Evolutionary conservation across 2,329 filamentous ascomycete species (phyloP).

Genomic region (Hypoxylon sp.): DNA sequence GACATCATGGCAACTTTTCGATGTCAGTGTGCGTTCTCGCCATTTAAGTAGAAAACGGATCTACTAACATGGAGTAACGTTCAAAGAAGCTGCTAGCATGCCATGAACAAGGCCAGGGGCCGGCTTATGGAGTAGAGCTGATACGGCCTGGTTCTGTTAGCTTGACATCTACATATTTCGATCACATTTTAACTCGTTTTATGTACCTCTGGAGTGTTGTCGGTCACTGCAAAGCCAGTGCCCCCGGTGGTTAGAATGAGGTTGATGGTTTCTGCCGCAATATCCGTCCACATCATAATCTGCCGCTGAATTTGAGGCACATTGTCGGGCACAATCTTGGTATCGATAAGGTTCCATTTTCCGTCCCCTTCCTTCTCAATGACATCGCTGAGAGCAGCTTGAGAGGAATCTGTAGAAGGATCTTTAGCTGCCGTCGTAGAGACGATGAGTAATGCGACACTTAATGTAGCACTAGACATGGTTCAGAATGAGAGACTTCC

Average conservation of each 20-base stretch:
- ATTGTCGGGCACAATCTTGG: constrained; percentile 85
- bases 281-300: constrained; percentile 81
- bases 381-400: constrained; percentile 75
- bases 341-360: constrained; percentile 79
- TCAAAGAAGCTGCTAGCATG: constrained; percentile 88
- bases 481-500: not conserved
- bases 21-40: constrained; percentile 25
- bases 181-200: not conserved
- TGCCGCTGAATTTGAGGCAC: constrained; percentile 80
- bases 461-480: constrained; percentile 67
- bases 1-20: constrained; percentile 93
- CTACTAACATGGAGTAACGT: constrained; percentile 87
- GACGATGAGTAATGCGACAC: constrained; percentile 84
- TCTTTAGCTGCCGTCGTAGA: constrained; percentile 91
- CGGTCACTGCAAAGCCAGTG: constrained; percentile 89
- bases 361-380: constrained; percentile 76
- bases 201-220: constrained; percentile 87
- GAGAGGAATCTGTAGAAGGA: constrained; percentile 82
- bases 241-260: constrained; percentile 91
- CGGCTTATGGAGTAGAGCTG: constrained; percentile 83
- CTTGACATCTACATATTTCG: not conserved
- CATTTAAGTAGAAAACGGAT: not conserved
- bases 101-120: constrained; percentile 94
- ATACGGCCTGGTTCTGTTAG: constrained; percentile 74
- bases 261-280: constrained; percentile 72